Base-by-base conservation (phyloP, 2,329 filamentous ascomycete species). In the Didymella lethalis region DNA sequence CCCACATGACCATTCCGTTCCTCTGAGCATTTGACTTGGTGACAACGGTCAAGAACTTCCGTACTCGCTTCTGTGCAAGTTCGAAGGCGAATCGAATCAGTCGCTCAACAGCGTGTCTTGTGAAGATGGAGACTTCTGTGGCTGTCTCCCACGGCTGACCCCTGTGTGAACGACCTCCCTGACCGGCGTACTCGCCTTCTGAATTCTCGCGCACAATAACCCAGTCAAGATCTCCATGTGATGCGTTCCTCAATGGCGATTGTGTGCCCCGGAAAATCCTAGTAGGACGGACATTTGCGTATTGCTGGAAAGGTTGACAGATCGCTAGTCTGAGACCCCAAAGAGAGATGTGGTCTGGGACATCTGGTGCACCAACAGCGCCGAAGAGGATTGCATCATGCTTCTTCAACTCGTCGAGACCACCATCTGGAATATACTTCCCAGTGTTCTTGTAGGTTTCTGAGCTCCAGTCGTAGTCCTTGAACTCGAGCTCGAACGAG, bases 321-420 rank as follows among this genome's bases (percentile, higher is more conserved):
- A 86, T 84, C 7, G 83, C 83, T 7, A 86, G 75, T n/a, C 83
- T 77, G 5, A 85, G 76, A 12, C 82, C 81, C 84, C 84, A 85
- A 3, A 86, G 77, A 0, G 83, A 85, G 54, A 86, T 82, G 59
- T 86, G 84, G 60, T 86, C 84, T 3, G 83, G 83, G 0, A 86
- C 82, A 65, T 83, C 82, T 80, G 20, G 86, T 45, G 85, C 86
- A 12, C 88, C 88, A 5, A 90, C 88, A 7, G 88, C 87, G 14
- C 88, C 88, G 61, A 90, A 90, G 44, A 89, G 82, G 54, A 90
- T 88, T 2, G 88, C 88, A 68, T 90, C 85, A 64, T 88, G 87
- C 53, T 79, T 80, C 63, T 80, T 80, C 23, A 90, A 77, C 7
- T 79, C 79, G 8, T 87, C 83, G 1, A 88, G 77, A 0, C 85